Evolutionary conservation across 345 rosid species (phyloP).

Genomic region (Limnanthes douglasii): DNA sequence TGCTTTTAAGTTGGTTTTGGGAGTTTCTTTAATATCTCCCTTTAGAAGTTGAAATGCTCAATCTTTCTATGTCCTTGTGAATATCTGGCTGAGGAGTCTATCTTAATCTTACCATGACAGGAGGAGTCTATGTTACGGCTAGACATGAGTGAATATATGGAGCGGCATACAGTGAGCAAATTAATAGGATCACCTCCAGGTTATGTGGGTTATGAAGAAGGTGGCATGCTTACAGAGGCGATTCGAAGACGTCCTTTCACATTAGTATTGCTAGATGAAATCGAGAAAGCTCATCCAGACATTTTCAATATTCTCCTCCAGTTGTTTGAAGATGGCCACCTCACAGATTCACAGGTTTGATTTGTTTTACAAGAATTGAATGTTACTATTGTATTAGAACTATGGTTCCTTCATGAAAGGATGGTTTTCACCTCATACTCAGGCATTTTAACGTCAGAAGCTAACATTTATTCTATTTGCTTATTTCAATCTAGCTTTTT

Average conservation of each 20-base stretch:
- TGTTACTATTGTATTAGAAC: neutral
- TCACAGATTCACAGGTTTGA: constrained; percentile 91
- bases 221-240: constrained; percentile 92
- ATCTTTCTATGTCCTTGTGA: neutral
- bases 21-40: neutral
- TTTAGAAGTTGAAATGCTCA: constrained; percentile 3
- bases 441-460: neutral
- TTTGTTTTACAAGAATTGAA: neutral
- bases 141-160: constrained; percentile 99
- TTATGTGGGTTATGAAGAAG: constrained; percentile 87
- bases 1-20: neutral
- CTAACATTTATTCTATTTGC: neutral
- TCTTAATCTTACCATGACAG: constrained; percentile 22
- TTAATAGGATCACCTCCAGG: constrained; percentile 95
- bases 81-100: too few relatives aligned
- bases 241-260: constrained; percentile 89
- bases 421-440: too few relatives aligned
- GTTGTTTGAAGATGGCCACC: constrained; percentile 93
- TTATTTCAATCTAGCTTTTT: too few relatives aligned
- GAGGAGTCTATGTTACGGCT: constrained; percentile 87
- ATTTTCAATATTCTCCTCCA: constrained; percentile 94
- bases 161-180: constrained; percentile 93
- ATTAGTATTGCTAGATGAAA: constrained; percentile 73
- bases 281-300: constrained; percentile 95
- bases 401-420: constrained; percentile 3